Base-by-base conservation (phyloP, 441 rosid genomes). In the Cnidoscolus chayamansa region DNA sequence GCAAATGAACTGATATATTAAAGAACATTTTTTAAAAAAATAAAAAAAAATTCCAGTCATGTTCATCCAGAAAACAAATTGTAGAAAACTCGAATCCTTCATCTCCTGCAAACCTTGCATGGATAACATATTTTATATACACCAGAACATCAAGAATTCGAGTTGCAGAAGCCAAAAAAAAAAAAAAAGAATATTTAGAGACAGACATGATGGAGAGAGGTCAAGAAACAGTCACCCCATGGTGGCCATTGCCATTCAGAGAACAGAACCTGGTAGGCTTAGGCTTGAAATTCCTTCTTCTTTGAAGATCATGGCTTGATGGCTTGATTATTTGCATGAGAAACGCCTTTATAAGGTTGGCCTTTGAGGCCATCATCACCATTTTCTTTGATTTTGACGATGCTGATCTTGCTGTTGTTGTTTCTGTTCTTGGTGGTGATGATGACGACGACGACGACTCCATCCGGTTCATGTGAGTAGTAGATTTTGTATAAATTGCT, bases 141-240 rank as follows among this genome's bases (percentile, higher is more conserved):
- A 7, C 50, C 50, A 47, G 8, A 47, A 47, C 25, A 25, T 25
- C 25, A 25, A 25, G 25, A 25, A 11, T 47, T 47, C 37, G 12
- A 47, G 12, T 47, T 11, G 6, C 12, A 47, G 12, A 3, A 10
- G 11, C 6, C 1, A 5, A 11, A 47, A 5, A 47, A 11, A 47
- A 11, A 11, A 47, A 11, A 1, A 35, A 35, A 35, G 4, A 35
- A 35, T 35, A 2, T 35, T 2, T 35, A 2, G 2, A 4, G 4
- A 2, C 2, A 4, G 37, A 35, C 2, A 4, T 2, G 37, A 35
- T 2, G 37, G 17, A 53, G 2, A 4, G 10, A n/a, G 35, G 9
- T 57, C 61, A 57, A 57, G 61, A 57, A 57, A 57, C 61, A 57
- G 61, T 57, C 32, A 57, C 30, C 35, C 35, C 61, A 57, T 25